Evolutionary conservation across 139 green algal species (phyloP).

Genomic region (Asterochloris sp.): DNA sequence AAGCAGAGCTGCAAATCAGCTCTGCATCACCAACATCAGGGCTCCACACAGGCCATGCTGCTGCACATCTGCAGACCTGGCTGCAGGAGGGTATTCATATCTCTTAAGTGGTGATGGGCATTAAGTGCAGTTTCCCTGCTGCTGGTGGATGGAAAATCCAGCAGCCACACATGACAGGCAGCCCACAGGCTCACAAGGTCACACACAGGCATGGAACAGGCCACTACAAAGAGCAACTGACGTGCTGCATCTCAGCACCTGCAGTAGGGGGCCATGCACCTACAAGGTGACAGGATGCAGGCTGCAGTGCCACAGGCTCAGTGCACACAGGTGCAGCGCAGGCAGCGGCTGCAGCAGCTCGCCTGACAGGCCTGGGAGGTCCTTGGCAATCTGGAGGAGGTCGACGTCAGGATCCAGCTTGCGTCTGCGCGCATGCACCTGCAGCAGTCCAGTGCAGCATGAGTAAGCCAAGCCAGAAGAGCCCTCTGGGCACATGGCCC

Average conservation of each 20-base stretch:
- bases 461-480: no score
- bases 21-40: neutral
- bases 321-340: neutral
- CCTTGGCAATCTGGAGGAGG: conserved; percentile 83
- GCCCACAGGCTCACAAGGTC: no score
- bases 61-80: neutral
- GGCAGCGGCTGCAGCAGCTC: neutral
- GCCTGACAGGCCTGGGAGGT: conserved; percentile 82
- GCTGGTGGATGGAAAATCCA: no score
- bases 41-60: neutral
- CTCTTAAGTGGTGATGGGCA: neutral
- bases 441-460: conserved; percentile 1
- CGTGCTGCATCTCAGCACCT: no score
- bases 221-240: no score
- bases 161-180: no score
- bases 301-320: neutral
- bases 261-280: no score
- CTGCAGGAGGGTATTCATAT: neutral
- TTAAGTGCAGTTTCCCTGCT: no score
- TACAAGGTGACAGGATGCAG: neutral
- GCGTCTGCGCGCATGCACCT: conserved; percentile 60
- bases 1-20: no score
- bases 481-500: no score
- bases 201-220: no score
- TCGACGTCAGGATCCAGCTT: conserved; percentile 72